phyloP scores from a whole-genome alignment of 2,329 filamentous ascomycete species.

The Cadophora malorum region DNA sequence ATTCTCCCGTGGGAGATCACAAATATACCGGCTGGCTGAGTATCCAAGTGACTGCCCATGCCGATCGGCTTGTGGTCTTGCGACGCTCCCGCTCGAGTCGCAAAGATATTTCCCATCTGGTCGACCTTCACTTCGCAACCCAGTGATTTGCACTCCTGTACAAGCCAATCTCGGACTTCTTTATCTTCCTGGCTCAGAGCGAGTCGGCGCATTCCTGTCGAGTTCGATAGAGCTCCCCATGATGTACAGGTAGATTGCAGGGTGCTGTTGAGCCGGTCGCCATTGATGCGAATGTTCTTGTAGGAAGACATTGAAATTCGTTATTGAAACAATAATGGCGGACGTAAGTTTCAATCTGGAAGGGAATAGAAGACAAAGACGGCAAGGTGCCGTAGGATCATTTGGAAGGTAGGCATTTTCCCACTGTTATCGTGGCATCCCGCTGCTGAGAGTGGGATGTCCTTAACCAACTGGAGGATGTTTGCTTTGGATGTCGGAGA shows the following conservation, averaged over 20 bases:
- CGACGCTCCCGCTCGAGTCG: constrained; percentile 65
- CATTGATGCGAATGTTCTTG: constrained; percentile 33
- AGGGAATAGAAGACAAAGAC: neutral
- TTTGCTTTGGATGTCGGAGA: neutral
- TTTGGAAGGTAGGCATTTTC: neutral
- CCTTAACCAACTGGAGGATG: neutral
- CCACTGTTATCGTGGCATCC: neutral
- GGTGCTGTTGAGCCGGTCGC: constrained; percentile 37
- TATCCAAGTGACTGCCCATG: constrained; percentile 73
- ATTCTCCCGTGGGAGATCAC: neutral
- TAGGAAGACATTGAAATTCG: constrained; percentile 25
- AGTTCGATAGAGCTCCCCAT: constrained; percentile 38
- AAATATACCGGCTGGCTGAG: constrained; percentile 59
- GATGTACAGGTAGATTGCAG: constrained; percentile 38
- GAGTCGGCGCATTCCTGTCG: constrained; percentile 73
- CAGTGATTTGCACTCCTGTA: constrained; percentile 62
- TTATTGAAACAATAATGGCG: neutral
- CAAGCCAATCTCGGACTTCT: constrained; percentile 76
- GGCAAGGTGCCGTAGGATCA: neutral
- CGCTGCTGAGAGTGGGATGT: constrained; percentile 12
- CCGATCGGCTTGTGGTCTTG: constrained; percentile 66
- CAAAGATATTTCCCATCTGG: constrained; percentile 77
- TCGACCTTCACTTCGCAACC: constrained; percentile 74
- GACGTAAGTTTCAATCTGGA: neutral
- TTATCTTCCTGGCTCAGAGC: constrained; percentile 75